A percentile compares a stretch with the other conserved stretches of the same genome.
Evolutionary conservation across 331 rosid genomes (phyloP).

Genomic region (Arachis monticola): DNA sequence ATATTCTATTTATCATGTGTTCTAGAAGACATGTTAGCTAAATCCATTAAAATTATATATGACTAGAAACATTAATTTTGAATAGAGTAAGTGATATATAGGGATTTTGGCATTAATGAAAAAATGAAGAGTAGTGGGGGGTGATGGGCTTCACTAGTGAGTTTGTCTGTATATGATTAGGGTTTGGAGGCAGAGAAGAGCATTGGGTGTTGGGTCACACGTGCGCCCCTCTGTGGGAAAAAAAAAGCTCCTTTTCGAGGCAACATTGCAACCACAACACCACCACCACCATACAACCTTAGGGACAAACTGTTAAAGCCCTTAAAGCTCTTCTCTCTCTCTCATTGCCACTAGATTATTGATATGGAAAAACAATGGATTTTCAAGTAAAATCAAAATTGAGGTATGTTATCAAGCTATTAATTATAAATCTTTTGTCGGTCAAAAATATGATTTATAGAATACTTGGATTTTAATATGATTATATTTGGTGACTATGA

Average conservation of each 20-base stretch:
- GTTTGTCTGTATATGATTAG: constrained; percentile 55
- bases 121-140: constrained; percentile 22
- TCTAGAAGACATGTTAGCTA: no score
- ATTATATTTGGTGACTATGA: no score
- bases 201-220: constrained; percentile 88
- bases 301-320: constrained; percentile 52
- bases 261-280: constrained; percentile 58
- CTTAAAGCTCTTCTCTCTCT: constrained; percentile 13
- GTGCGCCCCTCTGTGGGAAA: constrained; percentile 58
- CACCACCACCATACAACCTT: constrained; percentile 50
- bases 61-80: no score
- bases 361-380: constrained; percentile 19
- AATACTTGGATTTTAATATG: no score
- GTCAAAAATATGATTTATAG: no score
- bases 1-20: no score
- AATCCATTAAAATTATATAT: no score
- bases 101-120: no score
- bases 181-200: constrained; percentile 66
- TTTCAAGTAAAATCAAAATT: constrained; percentile 33
- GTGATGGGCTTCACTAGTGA: constrained; percentile 55
- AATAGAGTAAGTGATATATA: no score
- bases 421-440: no score
- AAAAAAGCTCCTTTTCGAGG: constrained; percentile 82
- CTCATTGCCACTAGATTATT: constrained; percentile 37
- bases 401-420: constrained; percentile 43